Conservation (phyloP, 2,329 filamentous ascomycete species). For the Sarocladiaceae sp. region DNA sequence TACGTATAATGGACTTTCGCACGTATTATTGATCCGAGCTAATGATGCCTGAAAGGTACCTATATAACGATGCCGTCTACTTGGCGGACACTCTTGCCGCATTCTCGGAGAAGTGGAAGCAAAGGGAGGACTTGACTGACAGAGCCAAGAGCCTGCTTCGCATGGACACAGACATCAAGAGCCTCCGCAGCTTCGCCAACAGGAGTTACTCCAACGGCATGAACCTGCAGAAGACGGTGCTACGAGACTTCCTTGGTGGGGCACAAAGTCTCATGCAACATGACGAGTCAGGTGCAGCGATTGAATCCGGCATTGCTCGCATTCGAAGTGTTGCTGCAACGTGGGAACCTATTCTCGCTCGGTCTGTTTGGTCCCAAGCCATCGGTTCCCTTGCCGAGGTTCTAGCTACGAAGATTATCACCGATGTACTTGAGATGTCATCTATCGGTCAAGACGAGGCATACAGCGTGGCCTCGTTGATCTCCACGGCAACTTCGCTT, state of each 20-base stretch:
- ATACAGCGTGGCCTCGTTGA: constrained; percentile 56
- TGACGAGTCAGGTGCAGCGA: constrained; percentile 46
- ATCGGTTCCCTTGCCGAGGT: constrained; percentile 57
- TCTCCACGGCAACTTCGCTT: constrained; percentile 51
- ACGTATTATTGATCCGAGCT: too few relatives aligned
- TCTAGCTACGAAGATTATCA: constrained; percentile 54
- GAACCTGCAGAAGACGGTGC: constrained; percentile 53
- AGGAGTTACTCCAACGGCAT: constrained; percentile 60
- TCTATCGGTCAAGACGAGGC: constrained; percentile 62
- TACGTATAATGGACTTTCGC: too few relatives aligned
- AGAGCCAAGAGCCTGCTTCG: constrained; percentile 51
- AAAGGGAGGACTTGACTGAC: constrained; percentile 45
- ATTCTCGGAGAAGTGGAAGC: constrained; percentile 47
- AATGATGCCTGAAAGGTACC: constrained; percentile 38
- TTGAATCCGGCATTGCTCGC: constrained; percentile 49
- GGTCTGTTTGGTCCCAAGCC: constrained; percentile 60
- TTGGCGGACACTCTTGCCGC: constrained; percentile 52
- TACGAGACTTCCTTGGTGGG: constrained; percentile 58
- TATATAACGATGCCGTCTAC: constrained; percentile 66
- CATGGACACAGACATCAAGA: constrained; percentile 56
- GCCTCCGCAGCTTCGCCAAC: constrained; percentile 55
- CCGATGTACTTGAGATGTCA: constrained; percentile 58
- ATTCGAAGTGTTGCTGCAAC: constrained; percentile 49
- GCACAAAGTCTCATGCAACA: constrained; percentile 57
- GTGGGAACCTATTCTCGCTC: constrained; percentile 56